Conservation (phyloP, 2,329 filamentous ascomycete genomes). For the Trichoderma breve region DNA sequence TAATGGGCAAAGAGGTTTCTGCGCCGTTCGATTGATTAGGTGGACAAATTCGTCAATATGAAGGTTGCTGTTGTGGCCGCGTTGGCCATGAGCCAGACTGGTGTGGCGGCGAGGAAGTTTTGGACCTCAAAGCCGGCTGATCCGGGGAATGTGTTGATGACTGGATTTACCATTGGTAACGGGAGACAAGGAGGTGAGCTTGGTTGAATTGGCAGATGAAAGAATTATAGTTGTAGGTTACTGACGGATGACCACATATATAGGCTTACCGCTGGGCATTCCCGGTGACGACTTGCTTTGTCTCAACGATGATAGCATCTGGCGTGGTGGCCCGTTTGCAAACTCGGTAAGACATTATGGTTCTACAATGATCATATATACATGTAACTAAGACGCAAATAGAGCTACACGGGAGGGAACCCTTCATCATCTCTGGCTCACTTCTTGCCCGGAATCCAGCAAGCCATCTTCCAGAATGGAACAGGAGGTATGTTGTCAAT, state of each 20-base stretch:
- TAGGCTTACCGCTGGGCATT: conserved; percentile 40
- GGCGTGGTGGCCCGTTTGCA: conserved; percentile 51
- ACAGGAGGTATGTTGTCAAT: conserved; percentile 40
- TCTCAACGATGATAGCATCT: conserved; percentile 49
- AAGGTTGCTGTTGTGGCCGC: not conserved
- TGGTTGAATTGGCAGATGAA: not conserved
- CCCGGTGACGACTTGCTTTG: conserved; percentile 43
- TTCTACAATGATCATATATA: not conserved
- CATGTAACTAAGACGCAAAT: not conserved
- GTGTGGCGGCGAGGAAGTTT: conserved; percentile 8
- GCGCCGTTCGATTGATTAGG: not conserved
- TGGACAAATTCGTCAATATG: not conserved
- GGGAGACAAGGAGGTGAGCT: conserved; percentile 43
- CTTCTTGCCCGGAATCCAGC: conserved; percentile 42
- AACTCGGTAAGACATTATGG: conserved; percentile 30
- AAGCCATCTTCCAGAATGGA: conserved; percentile 48
- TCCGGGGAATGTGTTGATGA: conserved; percentile 29
- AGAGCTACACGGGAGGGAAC: conserved; percentile 49
- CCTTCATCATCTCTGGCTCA: conserved; percentile 35
- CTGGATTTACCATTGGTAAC: conserved; percentile 48
- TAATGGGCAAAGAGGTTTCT: not conserved
- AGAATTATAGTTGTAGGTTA: not conserved
- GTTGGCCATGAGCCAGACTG: conserved; percentile 7
- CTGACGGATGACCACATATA: not conserved
- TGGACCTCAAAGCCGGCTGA: conserved; percentile 17